Conservation (phyloP, 345 rosid genomes). For the Populus deltoides region DNA sequence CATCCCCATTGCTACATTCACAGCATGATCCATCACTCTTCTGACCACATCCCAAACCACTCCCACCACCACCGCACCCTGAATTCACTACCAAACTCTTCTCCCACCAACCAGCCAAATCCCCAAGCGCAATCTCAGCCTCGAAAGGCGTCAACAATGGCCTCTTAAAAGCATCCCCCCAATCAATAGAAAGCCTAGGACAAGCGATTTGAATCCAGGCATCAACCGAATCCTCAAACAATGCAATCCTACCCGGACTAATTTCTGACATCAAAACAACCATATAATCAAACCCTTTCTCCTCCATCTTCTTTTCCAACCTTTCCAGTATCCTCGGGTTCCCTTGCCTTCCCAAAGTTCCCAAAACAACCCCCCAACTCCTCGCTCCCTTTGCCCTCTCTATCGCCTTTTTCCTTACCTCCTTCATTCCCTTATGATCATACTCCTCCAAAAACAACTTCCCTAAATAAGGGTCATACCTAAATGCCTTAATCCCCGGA, state of each 20-base stretch:
- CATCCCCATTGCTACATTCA: slow-evolving; percentile 30
- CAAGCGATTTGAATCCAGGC: slow-evolving; percentile 98
- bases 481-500: slow-evolving; percentile 61
- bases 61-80: slow-evolving; percentile 10
- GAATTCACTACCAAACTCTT: slow-evolving; percentile 12
- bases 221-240: slow-evolving; percentile 83
- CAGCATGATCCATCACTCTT: slow-evolving; percentile 24
- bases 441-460: slow-evolving; percentile 82
- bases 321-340: slow-evolving; percentile 74
- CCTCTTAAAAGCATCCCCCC: slow-evolving; percentile 89
- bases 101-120: slow-evolving; percentile 86
- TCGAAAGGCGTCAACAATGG: slow-evolving; percentile 83
- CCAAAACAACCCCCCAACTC: slow-evolving; percentile 81
- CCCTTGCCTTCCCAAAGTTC: slow-evolving; percentile 96
- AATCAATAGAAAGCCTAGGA: slow-evolving; percentile 88
- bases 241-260: slow-evolving; percentile 59
- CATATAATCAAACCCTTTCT: slow-evolving; percentile 51
- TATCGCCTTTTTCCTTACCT: slow-evolving; percentile 58
- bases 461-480: slow-evolving; percentile 82
- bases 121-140: slow-evolving; percentile 81
- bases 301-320: slow-evolving; percentile 71
- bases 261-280: slow-evolving; percentile 86
- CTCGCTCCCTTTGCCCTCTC: slow-evolving; percentile 43
- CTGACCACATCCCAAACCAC: slow-evolving; percentile 23
- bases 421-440: slow-evolving; percentile 92